phyloP scores from a whole-genome alignment of 495 filamentous ascomycete genomes.

The Diplogelasinospora grovesii region DNA sequence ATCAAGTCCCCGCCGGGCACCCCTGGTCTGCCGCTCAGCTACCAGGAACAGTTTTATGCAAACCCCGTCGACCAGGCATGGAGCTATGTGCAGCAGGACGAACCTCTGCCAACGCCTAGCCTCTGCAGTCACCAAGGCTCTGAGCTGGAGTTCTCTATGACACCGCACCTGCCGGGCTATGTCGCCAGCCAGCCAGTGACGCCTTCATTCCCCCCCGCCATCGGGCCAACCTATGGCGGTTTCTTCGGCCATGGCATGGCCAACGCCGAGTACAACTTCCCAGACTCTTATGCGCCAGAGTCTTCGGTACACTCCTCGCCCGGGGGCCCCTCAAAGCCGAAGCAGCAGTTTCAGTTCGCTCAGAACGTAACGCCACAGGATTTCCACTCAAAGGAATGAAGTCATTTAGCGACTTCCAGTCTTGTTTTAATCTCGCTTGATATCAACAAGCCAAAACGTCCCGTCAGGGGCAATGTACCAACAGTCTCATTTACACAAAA shows the following conservation, averaged over 20 bases:
- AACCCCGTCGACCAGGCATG: constrained; percentile 23
- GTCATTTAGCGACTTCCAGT: too few relatives aligned
- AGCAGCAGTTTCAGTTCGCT: constrained; percentile 43
- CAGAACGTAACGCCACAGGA: constrained; percentile 44
- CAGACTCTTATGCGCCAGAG: constrained; percentile 34
- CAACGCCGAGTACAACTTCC: constrained; percentile 36
- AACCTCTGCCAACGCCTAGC: constrained; percentile 38
- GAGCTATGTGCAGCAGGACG: constrained; percentile 30
- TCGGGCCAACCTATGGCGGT: constrained; percentile 29
- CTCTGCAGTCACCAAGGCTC: constrained; percentile 37
- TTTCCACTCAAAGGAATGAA: constrained; percentile 26
- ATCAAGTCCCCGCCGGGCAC: constrained; percentile 42
- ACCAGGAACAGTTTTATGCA: constrained; percentile 26
- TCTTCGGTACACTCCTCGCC: constrained; percentile 37
- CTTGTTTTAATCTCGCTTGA: background rate
- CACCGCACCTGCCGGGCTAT: constrained; percentile 32
- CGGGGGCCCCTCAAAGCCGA: constrained; percentile 28
- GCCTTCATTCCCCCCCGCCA: constrained; percentile 33
- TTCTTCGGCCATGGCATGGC: constrained; percentile 22
- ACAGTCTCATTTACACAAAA: constrained; percentile 3
- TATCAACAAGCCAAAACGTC: background rate
- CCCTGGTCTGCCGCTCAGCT: constrained; percentile 31
- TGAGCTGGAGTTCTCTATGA: constrained; percentile 33
- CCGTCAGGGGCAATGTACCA: constrained; percentile 8
- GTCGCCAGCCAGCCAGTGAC: constrained; percentile 37